Percentiles rank a stretch among this genome's conserved stretches.
Evolutionary conservation across 305 asterid genomes (phyloP).

Genomic region (Solanum chacoense): DNA sequence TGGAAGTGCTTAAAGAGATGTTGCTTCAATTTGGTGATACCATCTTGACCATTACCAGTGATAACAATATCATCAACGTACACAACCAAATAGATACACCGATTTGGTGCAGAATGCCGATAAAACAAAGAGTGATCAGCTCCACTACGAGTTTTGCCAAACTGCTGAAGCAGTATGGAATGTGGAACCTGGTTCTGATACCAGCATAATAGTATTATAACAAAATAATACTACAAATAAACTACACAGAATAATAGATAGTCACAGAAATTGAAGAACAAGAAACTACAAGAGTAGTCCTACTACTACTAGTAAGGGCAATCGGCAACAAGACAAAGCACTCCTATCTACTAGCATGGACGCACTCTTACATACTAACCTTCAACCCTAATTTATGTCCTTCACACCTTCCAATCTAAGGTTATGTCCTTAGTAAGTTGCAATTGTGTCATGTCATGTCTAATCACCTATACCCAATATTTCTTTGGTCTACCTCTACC

Average conservation of each 20-base stretch:
- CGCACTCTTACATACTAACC: neutral
- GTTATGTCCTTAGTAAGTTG: neutral
- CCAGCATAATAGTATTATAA: neutral
- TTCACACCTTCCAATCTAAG: neutral
- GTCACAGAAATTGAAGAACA: neutral
- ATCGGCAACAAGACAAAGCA: neutral
- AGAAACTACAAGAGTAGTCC: neutral
- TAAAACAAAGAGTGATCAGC: too few species aligned
- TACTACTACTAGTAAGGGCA: neutral
- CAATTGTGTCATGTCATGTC: neutral
- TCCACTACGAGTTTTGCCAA: too few species aligned
- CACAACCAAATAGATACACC: too few species aligned
- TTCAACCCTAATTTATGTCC: neutral
- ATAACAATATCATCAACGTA: too few species aligned
- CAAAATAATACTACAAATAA: neutral
- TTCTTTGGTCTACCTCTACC: neutral
- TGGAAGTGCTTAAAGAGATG: too few species aligned
- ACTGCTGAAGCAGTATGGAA: too few species aligned
- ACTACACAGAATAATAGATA: neutral
- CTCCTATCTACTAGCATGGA: neutral
- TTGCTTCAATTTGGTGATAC: too few species aligned
- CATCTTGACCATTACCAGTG: too few species aligned
- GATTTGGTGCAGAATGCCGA: too few species aligned
- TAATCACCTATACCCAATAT: neutral
- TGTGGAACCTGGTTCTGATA: too few species aligned